Conservation (phyloP, 2,329 filamentous ascomycete species). For the Cladosporium sp. region DNA sequence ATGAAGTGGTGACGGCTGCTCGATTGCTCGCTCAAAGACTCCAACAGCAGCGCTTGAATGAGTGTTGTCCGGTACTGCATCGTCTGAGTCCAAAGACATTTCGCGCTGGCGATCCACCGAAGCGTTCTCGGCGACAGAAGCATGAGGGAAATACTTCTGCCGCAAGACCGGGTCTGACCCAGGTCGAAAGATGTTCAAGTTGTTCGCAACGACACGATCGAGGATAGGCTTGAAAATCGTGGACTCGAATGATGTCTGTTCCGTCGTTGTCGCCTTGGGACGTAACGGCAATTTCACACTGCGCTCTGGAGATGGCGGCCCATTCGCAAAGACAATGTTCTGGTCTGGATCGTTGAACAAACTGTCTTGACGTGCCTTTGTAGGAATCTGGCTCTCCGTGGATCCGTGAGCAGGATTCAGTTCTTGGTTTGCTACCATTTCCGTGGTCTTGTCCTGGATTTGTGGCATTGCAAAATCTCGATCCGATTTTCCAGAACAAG, state of each 20-base stretch:
- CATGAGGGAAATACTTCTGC: constrained; percentile 3
- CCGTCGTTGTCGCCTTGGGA: neutral
- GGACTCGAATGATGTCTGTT: neutral
- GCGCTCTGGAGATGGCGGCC: neutral
- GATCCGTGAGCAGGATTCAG: neutral
- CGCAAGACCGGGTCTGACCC: neutral
- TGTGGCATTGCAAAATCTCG: neutral
- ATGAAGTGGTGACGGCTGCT: neutral
- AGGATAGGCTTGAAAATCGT: constrained; percentile 4
- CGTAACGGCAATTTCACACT: neutral
- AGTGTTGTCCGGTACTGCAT: neutral
- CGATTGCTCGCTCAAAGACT: neutral
- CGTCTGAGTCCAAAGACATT: neutral
- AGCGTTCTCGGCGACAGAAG: neutral
- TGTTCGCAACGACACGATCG: constrained; percentile 1
- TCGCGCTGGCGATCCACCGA: neutral
- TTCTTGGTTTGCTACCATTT: neutral
- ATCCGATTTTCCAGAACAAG: neutral
- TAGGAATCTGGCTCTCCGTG: neutral
- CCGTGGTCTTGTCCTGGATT: neutral
- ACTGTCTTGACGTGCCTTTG: too few relatives aligned
- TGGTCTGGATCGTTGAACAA: neutral
- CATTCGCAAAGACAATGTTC: neutral
- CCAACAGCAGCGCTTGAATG: neutral
- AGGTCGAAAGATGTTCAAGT: neutral